Percentiles rank a stretch among this genome's conserved stretches.
Evolutionary conservation across 2,329 filamentous ascomycete species (phyloP).

Genomic region (Aureobasidium melanogenum): DNA sequence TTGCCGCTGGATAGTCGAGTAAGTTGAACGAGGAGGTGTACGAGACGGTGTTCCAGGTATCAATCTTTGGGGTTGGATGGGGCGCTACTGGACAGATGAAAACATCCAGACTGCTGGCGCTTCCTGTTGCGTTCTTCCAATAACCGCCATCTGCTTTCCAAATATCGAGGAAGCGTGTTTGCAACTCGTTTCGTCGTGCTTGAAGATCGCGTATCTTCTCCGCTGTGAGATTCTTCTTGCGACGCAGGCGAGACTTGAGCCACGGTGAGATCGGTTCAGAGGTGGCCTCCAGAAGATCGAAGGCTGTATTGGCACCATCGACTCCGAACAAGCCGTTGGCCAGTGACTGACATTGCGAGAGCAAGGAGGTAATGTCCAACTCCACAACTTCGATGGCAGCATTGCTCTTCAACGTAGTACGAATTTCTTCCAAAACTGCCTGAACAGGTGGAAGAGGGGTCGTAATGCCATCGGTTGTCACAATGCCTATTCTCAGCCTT

Average conservation of each 20-base stretch:
- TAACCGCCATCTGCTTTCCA: slow-evolving; percentile 41
- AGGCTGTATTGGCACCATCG: slow-evolving; percentile 48
- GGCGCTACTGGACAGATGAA: slow-evolving; percentile 56
- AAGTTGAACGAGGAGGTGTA: slow-evolving; percentile 55
- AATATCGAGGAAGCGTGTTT: slow-evolving; percentile 48
- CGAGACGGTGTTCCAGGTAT: slow-evolving; percentile 53
- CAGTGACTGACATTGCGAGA: slow-evolving; percentile 48
- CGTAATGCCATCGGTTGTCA: slow-evolving; percentile 42
- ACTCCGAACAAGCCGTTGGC: slow-evolving; percentile 51
- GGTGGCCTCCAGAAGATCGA: slow-evolving; percentile 47
- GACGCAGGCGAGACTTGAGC: slow-evolving; percentile 44
- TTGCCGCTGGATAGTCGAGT: slow-evolving; percentile 53
- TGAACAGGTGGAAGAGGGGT: slow-evolving; percentile 44
- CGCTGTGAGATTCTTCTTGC: slow-evolving; percentile 39
- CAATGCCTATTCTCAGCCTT: slow-evolving; percentile 37
- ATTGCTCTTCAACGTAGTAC: slow-evolving; percentile 25
- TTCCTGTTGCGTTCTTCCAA: slow-evolving; percentile 18
- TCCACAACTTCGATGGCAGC: slow-evolving; percentile 46
- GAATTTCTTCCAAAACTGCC: slow-evolving; percentile 38
- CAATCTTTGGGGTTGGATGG: slow-evolving; percentile 53
- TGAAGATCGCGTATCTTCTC: slow-evolving; percentile 45
- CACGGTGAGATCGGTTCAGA: slow-evolving; percentile 52
- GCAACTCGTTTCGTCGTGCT: slow-evolving; percentile 42
- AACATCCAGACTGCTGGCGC: slow-evolving; percentile 37
- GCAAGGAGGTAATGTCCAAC: slow-evolving; percentile 43